Evolutionary conservation across 148 eudicot genomes (phyloP), one percentile per base, ranked within the genome.

Genomic region (Cornus controversa): DNA sequence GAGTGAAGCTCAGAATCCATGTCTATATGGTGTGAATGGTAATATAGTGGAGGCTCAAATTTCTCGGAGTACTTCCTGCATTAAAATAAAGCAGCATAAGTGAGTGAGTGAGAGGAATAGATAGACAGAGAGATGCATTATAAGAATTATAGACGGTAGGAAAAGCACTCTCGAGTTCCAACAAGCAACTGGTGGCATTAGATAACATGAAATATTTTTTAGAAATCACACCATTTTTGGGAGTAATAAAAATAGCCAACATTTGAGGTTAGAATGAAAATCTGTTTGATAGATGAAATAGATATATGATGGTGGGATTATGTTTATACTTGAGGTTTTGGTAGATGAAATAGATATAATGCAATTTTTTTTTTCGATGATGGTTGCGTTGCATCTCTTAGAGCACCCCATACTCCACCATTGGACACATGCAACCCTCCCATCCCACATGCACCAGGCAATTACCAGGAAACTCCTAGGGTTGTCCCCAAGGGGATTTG

Each of bases 21-120:
- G n/a, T 80, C 84, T 70, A 78, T 63, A 77, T 79, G 78, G 73
- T 68, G 27, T 45, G 84, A 76, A 63, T 77, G 63, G 58, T 73
- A 77, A 63, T 50, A 69, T 81, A 80, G 74, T 36, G 83, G 74
- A 53, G 73, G 76, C 79, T 87, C 90, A 28, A 75, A 60, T 73
- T 82, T 89, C 70, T 84, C 86, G 31, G 77, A 72, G 79, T 80
- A 82, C 67, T 85, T 89, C 84, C 92, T 89, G 87, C 77, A 70
- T 71, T 68, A 27, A 36, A 64, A 37, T 66, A 36, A 24, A 11
- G 15, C 50, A 16, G 11, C 60, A 16, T 50, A 40, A 2, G 4
- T 13, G 7, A 0, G 57, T 11, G 53, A 47, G 57, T 3, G 57
- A 50, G 45, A 40, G 45, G 45, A 31, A 1, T 5, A n/a, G n/a